A percentile compares a stretch with the other conserved stretches of the same genome.
Conservation (phyloP, 2,329 filamentous ascomycete genomes). For the Aspergillus fumigatiaffinis region DNA sequence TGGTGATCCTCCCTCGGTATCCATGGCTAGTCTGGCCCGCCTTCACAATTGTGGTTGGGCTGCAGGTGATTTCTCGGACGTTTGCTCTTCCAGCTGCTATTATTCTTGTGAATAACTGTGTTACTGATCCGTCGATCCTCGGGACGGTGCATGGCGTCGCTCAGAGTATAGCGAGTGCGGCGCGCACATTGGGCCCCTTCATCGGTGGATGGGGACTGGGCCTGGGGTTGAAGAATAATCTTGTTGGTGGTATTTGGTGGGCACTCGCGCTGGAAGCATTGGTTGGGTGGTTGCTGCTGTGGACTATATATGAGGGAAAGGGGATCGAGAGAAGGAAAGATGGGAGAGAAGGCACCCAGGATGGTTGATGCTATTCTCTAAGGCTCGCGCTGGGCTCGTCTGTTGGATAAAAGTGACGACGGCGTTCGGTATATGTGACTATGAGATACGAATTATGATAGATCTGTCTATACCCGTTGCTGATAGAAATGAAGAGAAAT, state of each 20-base stretch:
- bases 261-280: constrained; percentile 51
- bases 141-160: constrained; percentile 59
- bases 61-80: constrained; percentile 70
- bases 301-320: constrained; percentile 61
- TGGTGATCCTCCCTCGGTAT: constrained; percentile 62
- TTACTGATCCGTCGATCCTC: constrained; percentile 53
- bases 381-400: too few relatives aligned
- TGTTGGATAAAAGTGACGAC: background rate
- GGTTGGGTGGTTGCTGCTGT: constrained; percentile 55
- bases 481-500: background rate
- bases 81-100: constrained; percentile 60
- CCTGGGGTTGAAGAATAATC: constrained; percentile 49
- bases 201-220: constrained; percentile 54
- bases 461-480: background rate
- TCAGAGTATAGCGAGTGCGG: constrained; percentile 52
- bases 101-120: constrained; percentile 59
- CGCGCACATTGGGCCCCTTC: constrained; percentile 55
- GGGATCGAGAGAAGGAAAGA: constrained; percentile 51
- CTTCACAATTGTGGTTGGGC: constrained; percentile 59
- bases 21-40: constrained; percentile 59
- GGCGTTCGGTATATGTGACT: background rate
- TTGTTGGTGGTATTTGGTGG: constrained; percentile 58
- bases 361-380: constrained; percentile 5
- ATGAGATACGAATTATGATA: background rate
- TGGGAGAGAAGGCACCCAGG: constrained; percentile 13